These are phyloP conservation scores for Byssochlamys sp. DNA, from an alignment of 2,329 filamentous ascomycete genomes.

Conservation along the genomic window DNA sequence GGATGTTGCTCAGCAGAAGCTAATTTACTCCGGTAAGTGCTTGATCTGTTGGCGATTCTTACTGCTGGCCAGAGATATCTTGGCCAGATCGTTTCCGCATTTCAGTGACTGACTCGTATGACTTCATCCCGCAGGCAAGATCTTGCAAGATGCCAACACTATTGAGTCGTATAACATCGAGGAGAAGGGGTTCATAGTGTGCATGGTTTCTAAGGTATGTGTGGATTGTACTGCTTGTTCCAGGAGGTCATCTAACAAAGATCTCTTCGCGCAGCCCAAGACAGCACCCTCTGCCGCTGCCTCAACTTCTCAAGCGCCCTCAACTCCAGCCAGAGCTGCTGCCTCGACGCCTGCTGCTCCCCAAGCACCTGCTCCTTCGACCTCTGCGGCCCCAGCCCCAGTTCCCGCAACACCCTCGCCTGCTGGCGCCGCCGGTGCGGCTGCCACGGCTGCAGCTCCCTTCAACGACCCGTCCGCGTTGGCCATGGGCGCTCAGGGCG, in stretches of 20 bases:
- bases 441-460: conserved; percentile 22
- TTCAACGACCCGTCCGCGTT: conserved; percentile 72
- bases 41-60: background rate
- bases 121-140: conserved; percentile 61
- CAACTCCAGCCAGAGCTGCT: conserved; percentile 29
- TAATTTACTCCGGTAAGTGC: conserved; percentile 87
- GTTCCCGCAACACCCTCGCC: conserved; percentile 41
- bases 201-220: conserved; percentile 88
- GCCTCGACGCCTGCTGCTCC: conserved; percentile 39
- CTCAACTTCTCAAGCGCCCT: conserved; percentile 26
- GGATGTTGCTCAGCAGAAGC: conserved; percentile 81
- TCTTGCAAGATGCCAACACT: conserved; percentile 93
- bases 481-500: conserved; percentile 72
- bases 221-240: background rate
- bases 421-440: conserved; percentile 39
- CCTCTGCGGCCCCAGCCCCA: conserved; percentile 31
- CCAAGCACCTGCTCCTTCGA: conserved; percentile 44
- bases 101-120: conserved; percentile 8
- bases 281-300: conserved; percentile 35
- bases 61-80: background rate
- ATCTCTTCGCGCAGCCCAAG: conserved; percentile 55
- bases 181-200: conserved; percentile 98
- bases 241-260: conserved; percentile 6
- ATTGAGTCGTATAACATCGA: conserved; percentile 96
- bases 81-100: background rate